A percentile compares a stretch with the other conserved stretches of the same genome.
Conservation (phyloP, 352 stramenopile genomes). For the Phytopythium kandeliae region DNA sequence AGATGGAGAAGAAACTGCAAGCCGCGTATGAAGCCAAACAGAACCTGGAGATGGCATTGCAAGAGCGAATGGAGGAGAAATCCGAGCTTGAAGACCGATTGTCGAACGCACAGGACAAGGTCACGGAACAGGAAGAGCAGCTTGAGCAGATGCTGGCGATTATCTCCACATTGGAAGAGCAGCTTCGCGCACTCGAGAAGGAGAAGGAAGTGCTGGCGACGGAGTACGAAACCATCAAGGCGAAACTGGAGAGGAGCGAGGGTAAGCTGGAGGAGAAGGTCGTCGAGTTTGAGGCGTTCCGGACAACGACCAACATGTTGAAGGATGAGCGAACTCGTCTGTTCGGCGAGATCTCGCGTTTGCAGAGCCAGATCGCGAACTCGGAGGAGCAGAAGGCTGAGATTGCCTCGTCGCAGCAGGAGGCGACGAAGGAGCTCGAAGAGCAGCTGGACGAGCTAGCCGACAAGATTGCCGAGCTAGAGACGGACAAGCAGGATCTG, state of each 20-base stretch:
- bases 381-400: slow-evolving; percentile 36
- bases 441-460: slow-evolving; percentile 52
- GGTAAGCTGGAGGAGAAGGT: slow-evolving; percentile 55
- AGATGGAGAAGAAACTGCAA: slow-evolving; percentile 63
- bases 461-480: slow-evolving; percentile 52
- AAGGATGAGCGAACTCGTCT: slow-evolving; percentile 51
- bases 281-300: slow-evolving; percentile 57
- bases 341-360: slow-evolving; percentile 44
- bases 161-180: slow-evolving; percentile 44
- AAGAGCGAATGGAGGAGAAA: slow-evolving; percentile 46
- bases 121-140: slow-evolving; percentile 44
- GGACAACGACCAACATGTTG: slow-evolving; percentile 52
- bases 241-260: slow-evolving; percentile 39
- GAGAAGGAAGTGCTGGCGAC: slow-evolving; percentile 43
- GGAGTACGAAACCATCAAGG: slow-evolving; percentile 35
- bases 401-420: slow-evolving; percentile 37
- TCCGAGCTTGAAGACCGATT: slow-evolving; percentile 36
- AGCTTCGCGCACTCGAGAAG: slow-evolving; percentile 32
- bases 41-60: slow-evolving; percentile 36
- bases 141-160: slow-evolving; percentile 49
- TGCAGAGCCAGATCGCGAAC: slow-evolving; percentile 42
- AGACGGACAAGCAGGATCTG: slow-evolving; percentile 48
- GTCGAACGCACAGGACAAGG: slow-evolving; percentile 40
- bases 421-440: slow-evolving; percentile 43
- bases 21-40: slow-evolving; percentile 55